These are phyloP conservation scores for Yamadazyma friedrichii DNA, from an alignment of 1,139 yeast genomes.

Conservation along the genomic window DNA sequence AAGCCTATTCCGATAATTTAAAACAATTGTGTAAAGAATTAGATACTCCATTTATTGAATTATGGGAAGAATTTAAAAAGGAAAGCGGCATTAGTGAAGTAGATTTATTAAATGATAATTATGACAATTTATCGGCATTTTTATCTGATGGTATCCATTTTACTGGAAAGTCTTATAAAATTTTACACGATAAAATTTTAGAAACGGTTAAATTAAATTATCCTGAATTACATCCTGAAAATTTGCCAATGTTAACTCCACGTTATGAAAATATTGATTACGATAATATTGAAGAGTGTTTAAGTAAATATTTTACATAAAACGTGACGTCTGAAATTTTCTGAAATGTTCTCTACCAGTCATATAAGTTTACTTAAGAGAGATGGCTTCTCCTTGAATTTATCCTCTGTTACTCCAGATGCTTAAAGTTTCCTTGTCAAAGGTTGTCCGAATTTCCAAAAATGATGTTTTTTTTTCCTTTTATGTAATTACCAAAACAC, in stretches of 20 bases:
- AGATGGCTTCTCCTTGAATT: background rate
- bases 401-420: no score
- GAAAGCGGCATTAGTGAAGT: slow-evolving; percentile 14
- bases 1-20: slow-evolving; percentile 51
- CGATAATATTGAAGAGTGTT: slow-evolving; percentile 10
- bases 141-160: slow-evolving; percentile 68
- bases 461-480: no score
- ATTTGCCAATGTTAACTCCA: slow-evolving; percentile 31
- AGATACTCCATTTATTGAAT: slow-evolving; percentile 51
- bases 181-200: slow-evolving; percentile 46
- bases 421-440: no score
- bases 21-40: slow-evolving; percentile 41
- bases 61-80: slow-evolving; percentile 33
- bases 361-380: no score
- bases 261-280: slow-evolving; percentile 34
- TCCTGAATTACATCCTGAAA: slow-evolving; percentile 48
- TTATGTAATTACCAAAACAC: no score
- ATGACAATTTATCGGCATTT: slow-evolving; percentile 18
- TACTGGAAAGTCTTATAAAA: slow-evolving; percentile 55
- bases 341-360: no score
- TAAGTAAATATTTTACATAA: background rate
- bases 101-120: slow-evolving; percentile 16
- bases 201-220: slow-evolving; percentile 36
- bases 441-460: no score
- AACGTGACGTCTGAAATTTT: no score